Evolutionary conservation across 2,329 filamentous ascomycete genomes (phyloP), one percentile per base, ranked within the genome.

Genomic region (Incumbomyces delicatus): DNA sequence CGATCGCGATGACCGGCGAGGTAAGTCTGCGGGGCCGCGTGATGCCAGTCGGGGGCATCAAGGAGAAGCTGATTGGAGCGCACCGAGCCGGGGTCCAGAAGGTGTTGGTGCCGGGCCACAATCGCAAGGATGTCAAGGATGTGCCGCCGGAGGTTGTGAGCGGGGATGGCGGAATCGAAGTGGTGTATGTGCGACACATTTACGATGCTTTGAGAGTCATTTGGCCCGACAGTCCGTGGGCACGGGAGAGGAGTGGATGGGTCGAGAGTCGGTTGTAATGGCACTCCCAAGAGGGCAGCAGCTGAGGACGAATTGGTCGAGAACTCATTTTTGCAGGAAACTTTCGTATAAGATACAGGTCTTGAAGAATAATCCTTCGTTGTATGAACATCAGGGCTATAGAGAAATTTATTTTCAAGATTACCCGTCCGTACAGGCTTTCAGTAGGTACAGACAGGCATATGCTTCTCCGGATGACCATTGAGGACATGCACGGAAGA

Each of bases 61-160:
- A 96, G 69, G 90, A 98, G 77, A 98, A 98, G 67, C 75, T 96
- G 44, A 96, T 98, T 61, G 92, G 92, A 17, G 92, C 92, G 7
- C 73, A 94, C 61, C 78, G 90, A 46, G 92, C 92, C 1, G 92
- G 92, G 22, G 90, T 98, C 51, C 94, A 95, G 75, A 90, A 87
- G 29, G 90, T 98, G 6, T 65, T 98, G 50, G 71, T 98, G 6
- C 92, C 92, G 2, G 77, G 83, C 29, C 83, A 86, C 57, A 98
- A 98, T 64, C 77, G 82, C 53, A 96, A 96, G 68, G 92, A 98
- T 62, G 83, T 85, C 49, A 85, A 85, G 65, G 90, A 96, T 66
- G 72, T 96, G 46, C 92, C 92, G 0, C 75, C 83, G 53, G 92
- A 98, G 69, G 92, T 98, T 41, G 8, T 37, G 3, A 12, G 35